These are phyloP conservation scores for Sisymbrium irio DNA, from an alignment of 345 rosid species.

Conservation along the genomic window DNA sequence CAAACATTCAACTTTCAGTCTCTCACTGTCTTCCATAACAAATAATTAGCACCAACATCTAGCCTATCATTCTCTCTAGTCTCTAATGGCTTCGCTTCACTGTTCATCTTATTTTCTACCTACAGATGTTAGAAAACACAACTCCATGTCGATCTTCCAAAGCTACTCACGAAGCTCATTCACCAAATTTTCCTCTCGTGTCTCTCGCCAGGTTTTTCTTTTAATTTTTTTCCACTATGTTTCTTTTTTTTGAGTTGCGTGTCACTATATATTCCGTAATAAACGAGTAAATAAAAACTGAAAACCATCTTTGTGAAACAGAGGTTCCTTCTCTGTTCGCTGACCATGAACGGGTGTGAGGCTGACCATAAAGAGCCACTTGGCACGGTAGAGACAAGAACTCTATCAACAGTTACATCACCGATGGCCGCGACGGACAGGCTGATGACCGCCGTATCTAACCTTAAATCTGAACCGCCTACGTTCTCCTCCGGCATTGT, in stretches of 20 bases:
- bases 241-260: not conserved
- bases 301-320: slow-evolving; percentile 11
- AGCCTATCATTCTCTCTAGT: not conserved
- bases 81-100: slow-evolving; percentile 26
- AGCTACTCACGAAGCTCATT: slow-evolving; percentile 3
- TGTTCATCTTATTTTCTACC: slow-evolving; percentile 8
- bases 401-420: slow-evolving; percentile 47
- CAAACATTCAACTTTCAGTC: not conserved
- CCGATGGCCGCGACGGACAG: slow-evolving; percentile 53
- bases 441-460: slow-evolving; percentile 47
- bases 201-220: slow-evolving; percentile 32
- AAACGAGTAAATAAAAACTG: not conserved
- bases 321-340: slow-evolving; percentile 38
- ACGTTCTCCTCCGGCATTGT: slow-evolving; percentile 59
- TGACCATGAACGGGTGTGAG: slow-evolving; percentile 76
- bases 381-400: slow-evolving; percentile 51
- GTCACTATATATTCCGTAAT: not conserved
- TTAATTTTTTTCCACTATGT: not conserved
- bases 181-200: slow-evolving; percentile 16
- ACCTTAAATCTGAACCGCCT: slow-evolving; percentile 52
- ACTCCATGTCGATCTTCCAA: not conserved
- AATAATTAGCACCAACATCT: not conserved
- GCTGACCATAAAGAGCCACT: slow-evolving; percentile 44
- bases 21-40: not conserved
- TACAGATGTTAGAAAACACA: slow-evolving; percentile 2